These are phyloP conservation scores for Chalciporus pseudorubinellus DNA, from an alignment of 768 basidiomycete genomes.

Conservation along the genomic window DNA sequence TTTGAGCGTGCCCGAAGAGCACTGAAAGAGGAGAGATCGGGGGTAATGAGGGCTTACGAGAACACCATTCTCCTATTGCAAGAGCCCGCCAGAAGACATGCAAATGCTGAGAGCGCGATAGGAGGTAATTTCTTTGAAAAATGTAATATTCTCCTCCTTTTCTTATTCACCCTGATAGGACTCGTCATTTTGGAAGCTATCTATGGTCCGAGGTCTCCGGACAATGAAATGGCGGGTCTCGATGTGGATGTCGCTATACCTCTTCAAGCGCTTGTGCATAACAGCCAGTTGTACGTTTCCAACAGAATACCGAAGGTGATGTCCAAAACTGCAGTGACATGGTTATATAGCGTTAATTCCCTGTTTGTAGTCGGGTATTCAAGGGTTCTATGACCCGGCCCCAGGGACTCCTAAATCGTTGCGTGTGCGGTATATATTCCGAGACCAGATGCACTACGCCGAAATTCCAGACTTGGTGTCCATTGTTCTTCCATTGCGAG, in stretches of 20 bases:
- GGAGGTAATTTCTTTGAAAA: constrained; percentile 49
- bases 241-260: constrained; percentile 77
- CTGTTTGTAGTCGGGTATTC: constrained; percentile 55
- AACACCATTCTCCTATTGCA: constrained; percentile 61
- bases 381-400: constrained; percentile 88
- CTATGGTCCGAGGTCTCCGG: constrained; percentile 59
- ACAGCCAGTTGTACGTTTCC: constrained; percentile 76
- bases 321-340: background rate
- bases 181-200: constrained; percentile 73
- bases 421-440: constrained; percentile 74
- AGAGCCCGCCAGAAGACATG: constrained; percentile 64
- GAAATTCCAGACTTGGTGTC: constrained; percentile 71
- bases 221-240: constrained; percentile 51
- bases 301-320: constrained; percentile 71
- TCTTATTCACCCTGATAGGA: constrained; percentile 42
- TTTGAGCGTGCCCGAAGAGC: constrained; percentile 63
- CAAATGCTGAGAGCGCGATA: constrained; percentile 58
- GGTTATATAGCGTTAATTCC: constrained; percentile 3
- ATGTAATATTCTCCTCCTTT: constrained; percentile 3
- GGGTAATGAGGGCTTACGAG: constrained; percentile 59
- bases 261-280: constrained; percentile 76
- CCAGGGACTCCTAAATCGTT: constrained; percentile 70
- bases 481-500: constrained; percentile 72
- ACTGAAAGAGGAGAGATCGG: constrained; percentile 62
- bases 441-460: constrained; percentile 68